Evolutionary conservation across 2,329 filamentous ascomycete species (phyloP), one percentile per base, ranked within the genome.

Genomic region (Fusarium vanettenii): DNA sequence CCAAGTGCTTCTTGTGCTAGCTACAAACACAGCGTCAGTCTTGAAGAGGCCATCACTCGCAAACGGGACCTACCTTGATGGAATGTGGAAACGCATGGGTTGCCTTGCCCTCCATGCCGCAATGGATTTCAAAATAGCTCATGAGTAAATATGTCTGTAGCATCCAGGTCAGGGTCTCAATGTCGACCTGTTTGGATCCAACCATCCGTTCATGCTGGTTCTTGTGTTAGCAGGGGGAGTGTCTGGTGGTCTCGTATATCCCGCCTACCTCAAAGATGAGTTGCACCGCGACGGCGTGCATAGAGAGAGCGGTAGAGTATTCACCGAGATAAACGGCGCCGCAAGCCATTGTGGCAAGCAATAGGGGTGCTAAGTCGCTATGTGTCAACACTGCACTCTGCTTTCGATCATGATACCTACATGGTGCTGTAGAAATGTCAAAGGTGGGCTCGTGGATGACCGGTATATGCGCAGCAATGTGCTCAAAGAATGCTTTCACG

Each of bases 401-500:
- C n/a, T 14, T 37, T 57, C 31, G 16, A 57, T 18, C 31, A 22
- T 22, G 31, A 33, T n/a, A 56, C 33, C 43, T 56, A 64, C 45
- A 64, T 64, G 45, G 45, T 20, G 60, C 35, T 22, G 60, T 64
- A 29, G 45, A 33, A 37, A 64, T 56, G 29, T 64, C 60, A 55
- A 64, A 64, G 20, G 60, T 64, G 14, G 45, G 33, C 16, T 64
- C 45, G n/a, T 64, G 60, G 33, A 64, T 25, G 8, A 56, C 35
- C 20, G 60, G 60, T 56, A 55, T 64, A 41, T 64, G 60, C 22
- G 33, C 43, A 39, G 60, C 33, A 56, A 64, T 64, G 25, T 55
- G 60, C 60, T 64, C 10, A 31, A 55, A 64, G 48, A 64, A 64
- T 5, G 60, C 60, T 37, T 31, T 64, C 29, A 64, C 60, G 27